Base-by-base conservation (phyloP, 2,329 filamentous ascomycete genomes). In the Fusarium sp. region DNA sequence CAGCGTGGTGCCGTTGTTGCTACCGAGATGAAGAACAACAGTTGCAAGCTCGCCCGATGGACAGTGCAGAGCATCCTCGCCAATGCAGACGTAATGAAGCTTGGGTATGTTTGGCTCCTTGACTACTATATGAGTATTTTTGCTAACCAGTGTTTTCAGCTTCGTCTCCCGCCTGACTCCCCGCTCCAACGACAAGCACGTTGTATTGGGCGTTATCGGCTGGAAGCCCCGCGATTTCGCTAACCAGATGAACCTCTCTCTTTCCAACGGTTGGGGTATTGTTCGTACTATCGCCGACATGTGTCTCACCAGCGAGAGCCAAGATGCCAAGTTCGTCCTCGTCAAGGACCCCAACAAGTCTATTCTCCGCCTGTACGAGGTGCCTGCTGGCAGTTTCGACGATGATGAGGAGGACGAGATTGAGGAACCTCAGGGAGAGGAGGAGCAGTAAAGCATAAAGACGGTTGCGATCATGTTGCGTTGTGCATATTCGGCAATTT, bases 21-120 rank as follows among this genome's bases (percentile, higher is more conserved):
- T 23, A 99, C 96, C 15, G 96, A 99, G 87, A 99, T 99, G 96
- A 99, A 99, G 93, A 99, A 99, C 90, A 99, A 99, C 89, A 94
- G 91, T 80, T 97, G 94, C 92, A 99, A 99, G 88, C 91, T 99
- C 70, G 96, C 96, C 64, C 89, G 96, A 81, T 99, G 96, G 96
- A 97, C 96, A 35, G 94, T 95, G 45, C 96, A 99, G 87, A 93
- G 92, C 79, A 98, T 99, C 79, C 90, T 99, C 64, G 95, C 95
- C 81, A 95, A 95, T 85, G 95, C 96, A n/a, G 96, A 99, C 81
- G 88, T 94, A 74, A 98, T 99, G 94, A 99, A 98, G 88, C 91
- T 99, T 81, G 96, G 94, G 92, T 95, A 86, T 73, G 91, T 87
- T 20, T 33, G 14, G 20, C 52, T 27, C 9, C 14, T 32, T 20